Evolutionary conservation across 208 protist species (phyloP).

Genomic region (Blastocrithidia nonstop): DNA sequence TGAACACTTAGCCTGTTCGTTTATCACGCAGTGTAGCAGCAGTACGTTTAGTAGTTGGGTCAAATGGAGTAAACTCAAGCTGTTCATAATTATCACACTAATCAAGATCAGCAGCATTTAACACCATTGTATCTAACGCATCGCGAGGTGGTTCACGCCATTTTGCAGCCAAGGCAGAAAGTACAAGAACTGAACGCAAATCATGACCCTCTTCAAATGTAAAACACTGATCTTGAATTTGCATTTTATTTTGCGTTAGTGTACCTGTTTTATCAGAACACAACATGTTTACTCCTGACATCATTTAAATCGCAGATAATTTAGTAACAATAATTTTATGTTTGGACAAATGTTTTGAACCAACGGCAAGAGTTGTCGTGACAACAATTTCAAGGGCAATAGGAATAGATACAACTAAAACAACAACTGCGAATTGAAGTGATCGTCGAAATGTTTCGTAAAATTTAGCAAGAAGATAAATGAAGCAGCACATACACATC

Average conservation of each 20-base stretch:
- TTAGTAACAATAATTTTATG: constrained; percentile 90
- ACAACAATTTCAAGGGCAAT: constrained; percentile 75
- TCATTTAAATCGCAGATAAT: constrained; percentile 86
- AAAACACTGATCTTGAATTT: constrained; percentile 66
- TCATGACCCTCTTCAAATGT: constrained; percentile 51
- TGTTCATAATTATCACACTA: too few relatives aligned
- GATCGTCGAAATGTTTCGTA: constrained; percentile 37
- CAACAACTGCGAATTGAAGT: constrained; percentile 64
- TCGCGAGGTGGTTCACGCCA: constrained; percentile 80
- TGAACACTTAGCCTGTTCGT: constrained; percentile 53
- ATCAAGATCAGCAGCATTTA: constrained; percentile 44
- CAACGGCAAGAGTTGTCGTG: constrained; percentile 81
- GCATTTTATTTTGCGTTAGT: constrained; percentile 88
- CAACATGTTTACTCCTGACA: constrained; percentile 81
- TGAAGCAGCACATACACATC: constrained; percentile 64
- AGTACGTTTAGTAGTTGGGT: constrained; percentile 52
- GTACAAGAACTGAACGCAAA: constrained; percentile 37
- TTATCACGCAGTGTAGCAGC: constrained; percentile 40
- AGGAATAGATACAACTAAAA: constrained; percentile 90
- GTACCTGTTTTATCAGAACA: constrained; percentile 93
- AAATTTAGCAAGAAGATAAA: constrained; percentile 58
- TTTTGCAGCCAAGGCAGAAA: constrained; percentile 77
- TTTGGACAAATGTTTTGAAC: constrained; percentile 82
- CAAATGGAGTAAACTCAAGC: constrained; percentile 47
- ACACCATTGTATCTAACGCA: constrained; percentile 83